Percentiles rank a stretch among this genome's conserved stretches.
Conservation (phyloP, 2,329 filamentous ascomycete genomes). For the Penicillium sp. region DNA sequence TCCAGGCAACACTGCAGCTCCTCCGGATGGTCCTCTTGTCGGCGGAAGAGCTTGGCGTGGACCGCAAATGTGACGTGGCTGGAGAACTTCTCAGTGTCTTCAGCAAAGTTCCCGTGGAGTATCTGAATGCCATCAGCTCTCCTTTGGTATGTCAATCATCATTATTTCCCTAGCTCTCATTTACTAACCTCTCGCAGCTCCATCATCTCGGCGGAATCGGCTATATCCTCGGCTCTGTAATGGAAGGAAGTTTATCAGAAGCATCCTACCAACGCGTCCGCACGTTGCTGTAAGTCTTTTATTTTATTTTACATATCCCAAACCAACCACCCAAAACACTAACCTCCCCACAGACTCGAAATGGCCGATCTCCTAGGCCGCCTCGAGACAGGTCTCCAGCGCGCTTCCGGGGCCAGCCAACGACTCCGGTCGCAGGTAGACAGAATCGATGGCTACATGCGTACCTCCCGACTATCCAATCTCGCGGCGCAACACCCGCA, state of each 20-base stretch:
- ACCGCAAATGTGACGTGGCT: conserved; percentile 49
- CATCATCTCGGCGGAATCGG: conserved; percentile 53
- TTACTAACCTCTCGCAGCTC: conserved; percentile 25
- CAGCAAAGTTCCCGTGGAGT: conserved; percentile 45
- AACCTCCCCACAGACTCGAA: conserved; percentile 26
- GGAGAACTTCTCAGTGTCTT: conserved; percentile 48
- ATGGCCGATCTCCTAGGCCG: conserved; percentile 49
- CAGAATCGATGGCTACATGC: conserved; percentile 49
- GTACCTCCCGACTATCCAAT: conserved; percentile 22
- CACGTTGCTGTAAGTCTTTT: conserved; percentile 36
- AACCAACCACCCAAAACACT: not conserved
- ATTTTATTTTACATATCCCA: not conserved
- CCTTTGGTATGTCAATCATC: conserved; percentile 36
- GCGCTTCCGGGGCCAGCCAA: conserved; percentile 41
- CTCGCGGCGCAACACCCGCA: conserved; percentile 5
- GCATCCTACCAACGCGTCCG: conserved; percentile 45
- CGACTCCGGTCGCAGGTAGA: conserved; percentile 45
- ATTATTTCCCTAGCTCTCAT: not conserved
- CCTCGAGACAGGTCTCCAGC: conserved; percentile 45
- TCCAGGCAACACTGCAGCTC: conserved; percentile 50
- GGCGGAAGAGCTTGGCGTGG: conserved; percentile 38
- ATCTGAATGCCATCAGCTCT: conserved; percentile 50
- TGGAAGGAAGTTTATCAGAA: conserved; percentile 48
- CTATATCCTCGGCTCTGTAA: conserved; percentile 50
- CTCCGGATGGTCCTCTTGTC: conserved; percentile 50